These are phyloP conservation scores for Botrytis hyacinthi DNA, from an alignment of 2,329 filamentous ascomycete species.

Conservation along the genomic window DNA sequence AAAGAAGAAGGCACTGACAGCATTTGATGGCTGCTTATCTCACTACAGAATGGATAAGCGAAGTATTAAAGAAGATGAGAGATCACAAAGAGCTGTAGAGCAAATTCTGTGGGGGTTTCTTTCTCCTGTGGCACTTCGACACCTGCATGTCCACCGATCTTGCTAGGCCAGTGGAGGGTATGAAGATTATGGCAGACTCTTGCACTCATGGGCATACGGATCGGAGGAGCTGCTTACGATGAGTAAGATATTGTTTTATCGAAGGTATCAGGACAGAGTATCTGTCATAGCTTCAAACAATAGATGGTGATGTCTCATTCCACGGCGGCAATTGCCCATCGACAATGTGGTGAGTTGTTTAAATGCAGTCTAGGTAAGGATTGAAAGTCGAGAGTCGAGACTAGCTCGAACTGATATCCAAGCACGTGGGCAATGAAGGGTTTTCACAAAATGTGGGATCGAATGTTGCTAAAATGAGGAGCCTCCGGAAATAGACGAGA, in stretches of 20 bases:
- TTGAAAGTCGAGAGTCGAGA: neutral
- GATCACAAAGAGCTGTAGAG: neutral
- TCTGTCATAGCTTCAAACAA: neutral
- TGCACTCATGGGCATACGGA: neutral
- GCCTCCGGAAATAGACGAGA: neutral
- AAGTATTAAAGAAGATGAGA: neutral
- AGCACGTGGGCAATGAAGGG: neutral
- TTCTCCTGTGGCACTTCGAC: neutral
- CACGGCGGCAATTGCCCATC: neutral
- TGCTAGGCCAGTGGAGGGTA: neutral
- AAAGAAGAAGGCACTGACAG: neutral
- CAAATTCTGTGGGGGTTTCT: neutral
- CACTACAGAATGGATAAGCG: neutral
- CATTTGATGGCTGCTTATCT: neutral
- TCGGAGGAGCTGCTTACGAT: neutral
- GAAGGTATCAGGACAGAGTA: neutral
- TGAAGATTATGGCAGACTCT: neutral
- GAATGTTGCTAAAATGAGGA: neutral
- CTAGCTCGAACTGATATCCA: neutral
- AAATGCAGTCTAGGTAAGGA: neutral
- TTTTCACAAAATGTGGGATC: neutral
- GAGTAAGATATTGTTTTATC: neutral
- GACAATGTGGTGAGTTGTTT: neutral
- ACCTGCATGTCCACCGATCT: neutral
- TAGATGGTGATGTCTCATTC: neutral